phyloP scores from a whole-genome alignment of 768 basidiomycete genomes.

The Mycena galopus region DNA sequence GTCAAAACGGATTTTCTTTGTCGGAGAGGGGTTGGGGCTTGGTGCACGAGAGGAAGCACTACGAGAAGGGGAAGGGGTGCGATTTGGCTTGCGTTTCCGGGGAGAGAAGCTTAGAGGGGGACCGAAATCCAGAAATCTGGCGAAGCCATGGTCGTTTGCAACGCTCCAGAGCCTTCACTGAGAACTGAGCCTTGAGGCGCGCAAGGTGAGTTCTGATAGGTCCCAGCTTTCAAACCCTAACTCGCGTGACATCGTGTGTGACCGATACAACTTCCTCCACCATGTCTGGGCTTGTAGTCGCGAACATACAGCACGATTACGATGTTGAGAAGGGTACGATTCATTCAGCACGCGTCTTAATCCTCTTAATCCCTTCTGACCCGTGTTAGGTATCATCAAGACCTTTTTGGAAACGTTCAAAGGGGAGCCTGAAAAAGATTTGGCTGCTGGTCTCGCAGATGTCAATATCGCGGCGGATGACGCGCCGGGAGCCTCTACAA shows the following conservation, averaged over 20 bases:
- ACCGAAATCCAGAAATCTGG: not conserved
- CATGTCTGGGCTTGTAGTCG: slow-evolving; percentile 75
- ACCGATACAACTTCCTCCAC: slow-evolving; percentile 51
- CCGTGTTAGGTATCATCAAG: slow-evolving; percentile 71
- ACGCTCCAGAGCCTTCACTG: not conserved
- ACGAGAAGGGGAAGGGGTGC: slow-evolving; percentile 3
- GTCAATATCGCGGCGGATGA: slow-evolving; percentile 73
- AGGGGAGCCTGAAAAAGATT: slow-evolving; percentile 70
- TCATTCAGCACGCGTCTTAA: not conserved
- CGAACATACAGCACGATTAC: slow-evolving; percentile 75
- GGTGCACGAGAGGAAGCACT: slow-evolving; percentile 5
- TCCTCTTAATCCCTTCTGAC: slow-evolving; percentile 23
- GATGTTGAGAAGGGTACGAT: slow-evolving; percentile 75
- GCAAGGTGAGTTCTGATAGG: not conserved
- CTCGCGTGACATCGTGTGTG: no score
- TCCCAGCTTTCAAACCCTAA: slow-evolving; percentile 43
- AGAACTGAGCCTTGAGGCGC: not conserved
- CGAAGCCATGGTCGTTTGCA: not conserved
- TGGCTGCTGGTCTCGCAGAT: slow-evolving; percentile 75
- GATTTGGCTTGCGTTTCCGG: slow-evolving; percentile 18
- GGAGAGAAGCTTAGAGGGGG: not conserved
- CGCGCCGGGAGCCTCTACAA: slow-evolving; percentile 48
- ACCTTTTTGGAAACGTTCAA: slow-evolving; percentile 81
- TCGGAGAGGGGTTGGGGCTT: slow-evolving; percentile 25
- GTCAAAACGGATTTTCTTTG: slow-evolving; percentile 5